These are phyloP conservation scores for Aspergillus ibericus DNA, from an alignment of 2,329 filamentous ascomycete species.

Conservation along the genomic window DNA sequence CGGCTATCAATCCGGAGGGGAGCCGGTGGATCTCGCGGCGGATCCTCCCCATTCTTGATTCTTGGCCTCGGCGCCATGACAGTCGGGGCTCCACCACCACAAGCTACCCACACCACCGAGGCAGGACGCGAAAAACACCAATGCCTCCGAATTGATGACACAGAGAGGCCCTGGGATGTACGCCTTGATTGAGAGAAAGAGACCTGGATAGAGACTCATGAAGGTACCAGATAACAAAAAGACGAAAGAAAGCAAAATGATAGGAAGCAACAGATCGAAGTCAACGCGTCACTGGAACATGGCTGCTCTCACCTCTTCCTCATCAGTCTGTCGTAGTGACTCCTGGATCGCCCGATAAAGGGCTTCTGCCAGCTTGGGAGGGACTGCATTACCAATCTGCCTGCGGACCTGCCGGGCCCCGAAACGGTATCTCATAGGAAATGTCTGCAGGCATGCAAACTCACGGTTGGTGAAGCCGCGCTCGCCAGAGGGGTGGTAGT, in stretches of 20 bases:
- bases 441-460: slow-evolving; percentile 68
- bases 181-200: too few species aligned
- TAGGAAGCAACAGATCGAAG: too few species aligned
- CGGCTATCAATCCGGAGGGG: slow-evolving; percentile 6
- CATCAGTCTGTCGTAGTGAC: slow-evolving; percentile 40
- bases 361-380: slow-evolving; percentile 52
- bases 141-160: background rate
- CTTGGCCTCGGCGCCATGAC: background rate
- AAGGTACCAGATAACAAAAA: too few species aligned
- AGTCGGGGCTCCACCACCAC: background rate
- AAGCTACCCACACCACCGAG: background rate
- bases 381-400: slow-evolving; percentile 80
- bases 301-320: slow-evolving; percentile 16
- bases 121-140: background rate
- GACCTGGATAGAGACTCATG: too few species aligned
- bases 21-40: slow-evolving; percentile 2
- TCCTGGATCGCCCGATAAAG: slow-evolving; percentile 41
- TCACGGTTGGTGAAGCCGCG: slow-evolving; percentile 68
- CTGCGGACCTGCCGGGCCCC: slow-evolving; percentile 42
- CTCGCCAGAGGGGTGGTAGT: slow-evolving; percentile 65
- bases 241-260: too few species aligned
- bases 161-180: too few species aligned
- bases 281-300: background rate
- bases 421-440: slow-evolving; percentile 64
- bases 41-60: slow-evolving; percentile 1